Evolutionary conservation across 139 green algal genomes (phyloP).

Genomic region (Gonium pectorale): DNA sequence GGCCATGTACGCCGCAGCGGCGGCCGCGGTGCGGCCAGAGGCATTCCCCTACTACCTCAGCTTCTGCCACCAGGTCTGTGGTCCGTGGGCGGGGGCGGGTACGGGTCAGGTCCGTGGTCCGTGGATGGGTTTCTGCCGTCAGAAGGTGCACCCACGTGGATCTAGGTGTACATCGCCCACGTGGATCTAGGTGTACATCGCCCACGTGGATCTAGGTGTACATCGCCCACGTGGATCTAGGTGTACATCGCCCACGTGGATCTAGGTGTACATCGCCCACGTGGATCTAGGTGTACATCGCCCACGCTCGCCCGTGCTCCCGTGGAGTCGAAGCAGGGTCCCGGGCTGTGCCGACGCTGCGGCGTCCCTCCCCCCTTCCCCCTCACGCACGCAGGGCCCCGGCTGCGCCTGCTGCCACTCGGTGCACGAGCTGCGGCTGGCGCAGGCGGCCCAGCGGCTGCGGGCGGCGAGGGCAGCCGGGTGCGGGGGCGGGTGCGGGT

Average conservation of each 20-base stretch:
- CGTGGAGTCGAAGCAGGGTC: too few relatives aligned
- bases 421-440: conserved; percentile 22
- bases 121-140: neutral
- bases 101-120: neutral
- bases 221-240: too few relatives aligned
- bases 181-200: neutral
- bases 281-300: too few relatives aligned
- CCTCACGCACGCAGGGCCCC: neutral
- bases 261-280: too few relatives aligned
- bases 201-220: neutral
- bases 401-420: conserved; percentile 15
- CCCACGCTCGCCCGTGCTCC: too few relatives aligned
- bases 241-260: too few relatives aligned
- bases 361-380: neutral
- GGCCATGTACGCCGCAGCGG: neutral
- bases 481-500: neutral
- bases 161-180: neutral
- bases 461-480: neutral
- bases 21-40: neutral
- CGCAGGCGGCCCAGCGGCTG: neutral
- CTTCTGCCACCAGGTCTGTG: neutral
- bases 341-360: neutral
- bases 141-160: neutral
- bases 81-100: too few relatives aligned
- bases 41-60: neutral